Conservation (phyloP, 345 rosid species). For the Limnanthes douglasii region DNA sequence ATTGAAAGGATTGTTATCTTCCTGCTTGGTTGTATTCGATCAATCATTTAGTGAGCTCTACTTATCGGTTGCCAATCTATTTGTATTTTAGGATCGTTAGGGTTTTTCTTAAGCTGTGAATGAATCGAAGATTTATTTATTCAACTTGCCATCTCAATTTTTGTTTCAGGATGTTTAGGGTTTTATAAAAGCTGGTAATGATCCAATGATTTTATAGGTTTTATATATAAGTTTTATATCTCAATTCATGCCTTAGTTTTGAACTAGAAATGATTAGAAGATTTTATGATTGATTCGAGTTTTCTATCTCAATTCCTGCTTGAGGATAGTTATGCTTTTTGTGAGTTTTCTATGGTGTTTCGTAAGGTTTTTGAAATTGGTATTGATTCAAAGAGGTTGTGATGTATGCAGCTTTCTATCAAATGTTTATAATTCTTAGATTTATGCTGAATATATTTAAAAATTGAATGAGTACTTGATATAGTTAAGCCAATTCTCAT, state of each 20-base stretch:
- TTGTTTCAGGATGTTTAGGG: not conserved
- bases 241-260: not conserved
- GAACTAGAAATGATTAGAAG: not conserved
- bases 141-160: not conserved
- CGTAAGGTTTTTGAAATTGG: too few species aligned
- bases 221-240: not conserved
- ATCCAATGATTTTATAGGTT: too few species aligned
- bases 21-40: slow-evolving; percentile 3
- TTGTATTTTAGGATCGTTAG: not conserved
- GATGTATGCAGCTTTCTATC: not conserved
- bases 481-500: not conserved
- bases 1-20: slow-evolving; percentile 1
- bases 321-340: not conserved
- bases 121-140: too few species aligned
- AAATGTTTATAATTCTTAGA: not conserved
- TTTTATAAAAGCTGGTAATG: not conserved
- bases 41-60: not conserved
- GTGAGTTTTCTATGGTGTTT: not conserved
- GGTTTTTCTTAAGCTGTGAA: not conserved
- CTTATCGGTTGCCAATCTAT: too few species aligned
- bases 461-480: not conserved
- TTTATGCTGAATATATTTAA: not conserved
- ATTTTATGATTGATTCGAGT: not conserved
- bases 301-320: not conserved
- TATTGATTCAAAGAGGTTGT: too few species aligned